phyloP scores from a whole-genome alignment of 495 filamentous ascomycete genomes.

The Paragyromitra xinjiangensis region DNA sequence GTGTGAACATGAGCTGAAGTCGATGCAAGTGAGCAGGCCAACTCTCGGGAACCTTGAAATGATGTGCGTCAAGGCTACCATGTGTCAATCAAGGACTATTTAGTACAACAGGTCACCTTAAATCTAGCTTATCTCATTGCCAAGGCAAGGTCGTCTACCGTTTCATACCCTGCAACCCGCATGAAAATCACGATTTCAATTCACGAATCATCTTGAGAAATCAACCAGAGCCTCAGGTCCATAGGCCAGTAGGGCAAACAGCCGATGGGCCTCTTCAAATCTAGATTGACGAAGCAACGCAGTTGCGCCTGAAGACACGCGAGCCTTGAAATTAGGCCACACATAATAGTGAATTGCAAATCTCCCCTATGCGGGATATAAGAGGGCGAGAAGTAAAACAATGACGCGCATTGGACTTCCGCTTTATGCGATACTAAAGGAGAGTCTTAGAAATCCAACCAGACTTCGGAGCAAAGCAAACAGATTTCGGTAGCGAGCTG shows the following conservation, averaged over 20 bases:
- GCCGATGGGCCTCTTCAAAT: conserved; percentile 24
- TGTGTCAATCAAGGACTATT: background rate
- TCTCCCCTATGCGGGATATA: conserved; percentile 11
- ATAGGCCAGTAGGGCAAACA: conserved; percentile 33
- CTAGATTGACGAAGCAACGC: conserved; percentile 27
- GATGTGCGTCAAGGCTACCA: conserved; percentile 20
- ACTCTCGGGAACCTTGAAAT: conserved; percentile 37
- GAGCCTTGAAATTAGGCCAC: conserved; percentile 17
- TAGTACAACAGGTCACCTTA: conserved; percentile 21
- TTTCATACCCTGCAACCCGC: conserved; percentile 30
- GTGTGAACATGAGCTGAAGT: conserved; percentile 25
- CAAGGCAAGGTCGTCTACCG: conserved; percentile 24
- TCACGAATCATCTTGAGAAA: conserved; percentile 26
- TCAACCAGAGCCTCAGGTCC: conserved; percentile 20
- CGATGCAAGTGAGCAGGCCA: conserved; percentile 24
- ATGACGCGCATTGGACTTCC: conserved; percentile 23
- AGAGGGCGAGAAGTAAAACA: conserved; percentile 21
- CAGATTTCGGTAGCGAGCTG: conserved; percentile 37
- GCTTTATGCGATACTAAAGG: conserved; percentile 14
- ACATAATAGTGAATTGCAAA: conserved; percentile 21
- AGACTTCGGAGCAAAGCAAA: conserved; percentile 24
- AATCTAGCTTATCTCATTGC: conserved; percentile 30
- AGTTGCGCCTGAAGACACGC: conserved; percentile 9
- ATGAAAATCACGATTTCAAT: conserved; percentile 14
- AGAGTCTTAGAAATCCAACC: conserved; percentile 25